These are phyloP conservation scores for Nemophila menziesii DNA, from an alignment of 257 asterid species.

Conservation along the genomic window DNA sequence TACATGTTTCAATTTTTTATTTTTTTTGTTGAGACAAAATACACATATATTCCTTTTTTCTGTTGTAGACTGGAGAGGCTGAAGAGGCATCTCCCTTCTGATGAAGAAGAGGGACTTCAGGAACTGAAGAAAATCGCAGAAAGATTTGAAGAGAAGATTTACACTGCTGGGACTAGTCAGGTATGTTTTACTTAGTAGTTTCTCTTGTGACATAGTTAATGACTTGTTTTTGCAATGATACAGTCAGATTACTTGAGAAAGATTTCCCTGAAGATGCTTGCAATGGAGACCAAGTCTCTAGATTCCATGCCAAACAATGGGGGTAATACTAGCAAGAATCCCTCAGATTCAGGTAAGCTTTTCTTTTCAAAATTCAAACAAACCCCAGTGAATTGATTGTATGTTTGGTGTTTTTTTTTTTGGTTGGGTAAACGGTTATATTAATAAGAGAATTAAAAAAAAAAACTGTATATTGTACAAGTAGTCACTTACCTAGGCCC, in stretches of 20 bases:
- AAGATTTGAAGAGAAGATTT: slow-evolving; percentile 79
- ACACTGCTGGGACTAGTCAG: slow-evolving; percentile 71
- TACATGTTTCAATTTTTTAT: no score
- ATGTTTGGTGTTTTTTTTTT: no score
- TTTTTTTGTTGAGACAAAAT: no score
- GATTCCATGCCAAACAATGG: slow-evolving; percentile 39
- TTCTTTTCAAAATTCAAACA: neutral
- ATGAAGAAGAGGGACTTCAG: slow-evolving; percentile 68
- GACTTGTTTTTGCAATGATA: slow-evolving; percentile 3
- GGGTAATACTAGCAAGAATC: slow-evolving; percentile 42
- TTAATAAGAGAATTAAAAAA: no score
- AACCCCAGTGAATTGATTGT: no score
- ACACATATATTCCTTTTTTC: no score
- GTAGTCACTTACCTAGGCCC: no score
- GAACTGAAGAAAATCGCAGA: slow-evolving; percentile 79
- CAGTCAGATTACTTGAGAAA: slow-evolving; percentile 76
- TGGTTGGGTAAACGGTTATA: no score
- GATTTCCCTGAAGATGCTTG: slow-evolving; percentile 76
- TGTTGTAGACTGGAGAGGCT: slow-evolving; percentile 85
- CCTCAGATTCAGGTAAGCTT: slow-evolving; percentile 53
- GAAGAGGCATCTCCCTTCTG: slow-evolving; percentile 82
- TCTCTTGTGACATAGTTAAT: neutral
- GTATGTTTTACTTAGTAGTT: slow-evolving; percentile 18
- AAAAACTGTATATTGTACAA: no score
- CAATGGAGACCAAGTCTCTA: slow-evolving; percentile 74